phyloP scores from a whole-genome alignment of 257 asterid species.

The Asclepias syriaca region DNA sequence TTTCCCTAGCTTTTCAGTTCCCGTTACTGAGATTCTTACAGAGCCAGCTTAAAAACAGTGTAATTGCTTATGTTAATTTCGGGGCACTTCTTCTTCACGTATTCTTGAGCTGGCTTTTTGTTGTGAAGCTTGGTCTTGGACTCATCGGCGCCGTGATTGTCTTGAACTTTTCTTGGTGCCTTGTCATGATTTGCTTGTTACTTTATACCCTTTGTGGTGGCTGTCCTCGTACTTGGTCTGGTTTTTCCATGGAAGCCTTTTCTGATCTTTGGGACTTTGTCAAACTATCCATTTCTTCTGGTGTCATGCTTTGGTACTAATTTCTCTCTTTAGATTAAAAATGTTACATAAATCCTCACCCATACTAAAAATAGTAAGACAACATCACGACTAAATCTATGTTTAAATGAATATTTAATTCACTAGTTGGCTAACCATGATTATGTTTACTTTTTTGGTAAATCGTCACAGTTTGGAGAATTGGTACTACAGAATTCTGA shows the following conservation, averaged over 20 bases:
- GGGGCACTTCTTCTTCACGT: conserved; percentile 41
- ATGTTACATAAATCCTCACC: too few relatives aligned
- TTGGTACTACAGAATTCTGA: conserved; percentile 68
- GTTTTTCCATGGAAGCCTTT: conserved; percentile 69
- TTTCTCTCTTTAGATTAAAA: not conserved
- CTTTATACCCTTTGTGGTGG: conserved; percentile 57
- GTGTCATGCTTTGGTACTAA: conserved; percentile 79
- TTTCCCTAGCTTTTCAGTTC: conserved; percentile 55
- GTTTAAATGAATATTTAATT: not conserved
- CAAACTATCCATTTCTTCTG: conserved; percentile 79
- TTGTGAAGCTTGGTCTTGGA: conserved; percentile 45
- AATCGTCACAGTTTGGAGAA: conserved; percentile 47
- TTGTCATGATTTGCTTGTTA: conserved; percentile 37
- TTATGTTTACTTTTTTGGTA: not conserved
- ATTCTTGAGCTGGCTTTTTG: conserved; percentile 49
- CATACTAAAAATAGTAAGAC: too few relatives aligned
- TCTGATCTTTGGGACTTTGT: conserved; percentile 79
- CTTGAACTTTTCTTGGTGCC: conserved; percentile 66
- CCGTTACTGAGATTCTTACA: conserved; percentile 86
- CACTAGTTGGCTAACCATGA: not conserved
- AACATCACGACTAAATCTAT: too few relatives aligned
- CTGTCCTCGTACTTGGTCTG: conserved; percentile 73
- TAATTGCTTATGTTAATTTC: conserved; percentile 51
- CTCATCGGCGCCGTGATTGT: conserved; percentile 48
- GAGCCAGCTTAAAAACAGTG: conserved; percentile 70